phyloP scores from a whole-genome alignment of 1,284 basidiomycete genomes.

The Malassezia caprae region DNA sequence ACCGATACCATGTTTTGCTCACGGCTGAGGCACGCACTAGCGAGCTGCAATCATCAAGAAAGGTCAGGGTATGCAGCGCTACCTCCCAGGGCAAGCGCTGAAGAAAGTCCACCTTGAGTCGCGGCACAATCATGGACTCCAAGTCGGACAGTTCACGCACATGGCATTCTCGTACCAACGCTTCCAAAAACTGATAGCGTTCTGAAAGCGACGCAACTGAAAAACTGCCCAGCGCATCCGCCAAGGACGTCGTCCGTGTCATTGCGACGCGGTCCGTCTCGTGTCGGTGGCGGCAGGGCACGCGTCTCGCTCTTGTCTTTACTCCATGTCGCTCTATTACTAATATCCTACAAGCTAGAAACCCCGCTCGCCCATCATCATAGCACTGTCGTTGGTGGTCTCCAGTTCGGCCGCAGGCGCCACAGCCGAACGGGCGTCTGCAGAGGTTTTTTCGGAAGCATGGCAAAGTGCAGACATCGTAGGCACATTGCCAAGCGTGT shows the following conservation, averaged over 20 bases:
- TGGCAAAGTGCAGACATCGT: neutral
- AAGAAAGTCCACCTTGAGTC: slow-evolving; percentile 78
- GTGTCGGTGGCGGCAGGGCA: neutral
- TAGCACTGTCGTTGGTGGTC: neutral
- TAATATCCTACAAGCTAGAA: neutral
- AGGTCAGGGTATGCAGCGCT: slow-evolving; percentile 67
- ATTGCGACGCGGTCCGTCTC: neutral
- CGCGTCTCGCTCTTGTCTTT: neutral
- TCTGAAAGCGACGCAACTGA: neutral
- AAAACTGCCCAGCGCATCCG: neutral
- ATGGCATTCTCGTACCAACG: slow-evolving; percentile 48
- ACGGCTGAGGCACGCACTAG: slow-evolving; percentile 66
- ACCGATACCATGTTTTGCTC: slow-evolving; percentile 63
- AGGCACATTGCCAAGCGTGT: slow-evolving; percentile 22
- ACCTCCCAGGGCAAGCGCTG: slow-evolving; percentile 73
- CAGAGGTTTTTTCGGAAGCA: neutral
- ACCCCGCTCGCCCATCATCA: neutral
- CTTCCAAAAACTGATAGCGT: slow-evolving; percentile 24
- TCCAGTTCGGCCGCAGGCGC: neutral
- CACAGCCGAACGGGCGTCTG: neutral
- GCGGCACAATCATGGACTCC: slow-evolving; percentile 62
- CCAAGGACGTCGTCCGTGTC: neutral
- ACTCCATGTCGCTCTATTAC: neutral
- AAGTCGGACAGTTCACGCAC: slow-evolving; percentile 70
- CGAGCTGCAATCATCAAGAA: slow-evolving; percentile 69